phyloP scores from a whole-genome alignment of 176 grass and related monocot genomes.

The Zea mays region Zm-B73-REFERENCE-NAM-5.0 NC_050103.1:175001001-175001500 shows the following conservation, averaged over 20 bases:
- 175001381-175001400: constrained; percentile 61
- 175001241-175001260: too few relatives aligned
- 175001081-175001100: constrained; percentile 85
- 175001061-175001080: background rate
- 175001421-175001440: constrained; percentile 88
- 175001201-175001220: background rate
- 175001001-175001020: constrained; percentile 71
- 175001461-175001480: constrained; percentile 74
- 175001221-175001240: constrained; percentile 19
- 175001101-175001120: constrained; percentile 92
- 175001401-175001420: constrained; percentile 68
- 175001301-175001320: constrained; percentile 73
- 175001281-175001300: too few relatives aligned
- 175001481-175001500: constrained; percentile 38
- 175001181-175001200: constrained; percentile 90
- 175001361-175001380: constrained; percentile 90
- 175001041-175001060: constrained; percentile 1
- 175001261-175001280: too few relatives aligned
- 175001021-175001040: background rate
- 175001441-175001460: constrained; percentile 65
- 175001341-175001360: constrained; percentile 72
- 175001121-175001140: constrained; percentile 86
- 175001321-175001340: constrained; percentile 62
- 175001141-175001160: constrained; percentile 89
- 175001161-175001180: constrained; percentile 80